These are phyloP conservation scores for Vinca major DNA, from an alignment of 305 asterid species.

Conservation along the genomic window DNA sequence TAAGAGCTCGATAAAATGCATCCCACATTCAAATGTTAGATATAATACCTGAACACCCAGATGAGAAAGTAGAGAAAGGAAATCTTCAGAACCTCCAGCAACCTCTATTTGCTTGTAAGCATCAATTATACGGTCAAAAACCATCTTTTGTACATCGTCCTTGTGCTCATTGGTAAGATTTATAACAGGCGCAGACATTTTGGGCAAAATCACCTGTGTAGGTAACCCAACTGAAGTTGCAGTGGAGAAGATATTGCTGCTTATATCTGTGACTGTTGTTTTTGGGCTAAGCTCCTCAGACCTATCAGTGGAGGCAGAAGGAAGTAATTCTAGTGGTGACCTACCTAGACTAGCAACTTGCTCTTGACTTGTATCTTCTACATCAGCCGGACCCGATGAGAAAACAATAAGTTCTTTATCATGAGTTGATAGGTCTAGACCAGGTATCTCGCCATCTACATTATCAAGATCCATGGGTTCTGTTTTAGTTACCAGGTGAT, in stretches of 20 bases:
- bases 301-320: slow-evolving; percentile 58
- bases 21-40: slow-evolving; percentile 17
- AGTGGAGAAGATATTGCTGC: slow-evolving; percentile 48
- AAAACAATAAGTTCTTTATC: slow-evolving; percentile 31
- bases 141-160: slow-evolving; percentile 67
- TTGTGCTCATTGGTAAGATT: slow-evolving; percentile 63
- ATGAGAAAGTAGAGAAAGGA: slow-evolving; percentile 77
- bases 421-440: slow-evolving; percentile 50
- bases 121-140: slow-evolving; percentile 71
- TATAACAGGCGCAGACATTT: slow-evolving; percentile 80
- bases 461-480: slow-evolving; percentile 39
- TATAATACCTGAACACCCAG: slow-evolving; percentile 73
- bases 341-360: slow-evolving; percentile 34
- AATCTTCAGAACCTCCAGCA: slow-evolving; percentile 81
- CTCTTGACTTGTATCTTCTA: slow-evolving; percentile 49
- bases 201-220: slow-evolving; percentile 67
- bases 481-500: slow-evolving; percentile 28
- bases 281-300: slow-evolving; percentile 97
- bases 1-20: slow-evolving; percentile 21
- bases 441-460: slow-evolving; percentile 63
- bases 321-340: slow-evolving; percentile 44
- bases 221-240: slow-evolving; percentile 48
- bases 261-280: slow-evolving; percentile 49
- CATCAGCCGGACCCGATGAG: slow-evolving; percentile 40
- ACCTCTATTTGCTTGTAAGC: slow-evolving; percentile 75